These are phyloP conservation scores for Acer campestre DNA, from an alignment of 345 rosid species.

Conservation along the genomic window DNA sequence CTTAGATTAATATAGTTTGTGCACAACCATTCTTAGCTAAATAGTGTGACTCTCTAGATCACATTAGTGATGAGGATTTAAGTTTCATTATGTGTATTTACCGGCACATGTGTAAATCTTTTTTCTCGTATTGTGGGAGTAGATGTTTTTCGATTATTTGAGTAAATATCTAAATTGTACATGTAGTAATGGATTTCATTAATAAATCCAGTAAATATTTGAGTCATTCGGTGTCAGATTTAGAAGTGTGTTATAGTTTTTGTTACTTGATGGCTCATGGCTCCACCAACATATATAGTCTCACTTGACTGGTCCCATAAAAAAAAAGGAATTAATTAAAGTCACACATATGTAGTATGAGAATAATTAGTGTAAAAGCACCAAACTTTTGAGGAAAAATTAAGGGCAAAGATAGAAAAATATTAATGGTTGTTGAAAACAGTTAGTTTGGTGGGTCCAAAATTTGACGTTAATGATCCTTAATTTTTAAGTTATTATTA, in stretches of 20 bases:
- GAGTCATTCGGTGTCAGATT: no score
- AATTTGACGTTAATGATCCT: conserved; percentile 7
- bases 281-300: background rate
- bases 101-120: no score
- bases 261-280: background rate
- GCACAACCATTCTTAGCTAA: no score
- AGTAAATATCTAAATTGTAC: no score
- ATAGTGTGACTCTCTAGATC: no score
- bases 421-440: background rate
- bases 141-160: no score
- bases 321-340: background rate
- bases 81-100: no score
- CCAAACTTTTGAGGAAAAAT: conserved; percentile 16
- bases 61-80: no score
- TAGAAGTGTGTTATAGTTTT: background rate
- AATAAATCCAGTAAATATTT: no score
- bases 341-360: background rate
- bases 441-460: conserved; percentile 23
- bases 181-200: no score
- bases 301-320: background rate
- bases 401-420: background rate
- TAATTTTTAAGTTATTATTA: background rate
- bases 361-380: background rate
- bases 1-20: background rate
- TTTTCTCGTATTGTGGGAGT: no score